Evolutionary conservation across 805 yeast genomes (phyloP).

Genomic region (Kodamaea kakaduensis): DNA sequence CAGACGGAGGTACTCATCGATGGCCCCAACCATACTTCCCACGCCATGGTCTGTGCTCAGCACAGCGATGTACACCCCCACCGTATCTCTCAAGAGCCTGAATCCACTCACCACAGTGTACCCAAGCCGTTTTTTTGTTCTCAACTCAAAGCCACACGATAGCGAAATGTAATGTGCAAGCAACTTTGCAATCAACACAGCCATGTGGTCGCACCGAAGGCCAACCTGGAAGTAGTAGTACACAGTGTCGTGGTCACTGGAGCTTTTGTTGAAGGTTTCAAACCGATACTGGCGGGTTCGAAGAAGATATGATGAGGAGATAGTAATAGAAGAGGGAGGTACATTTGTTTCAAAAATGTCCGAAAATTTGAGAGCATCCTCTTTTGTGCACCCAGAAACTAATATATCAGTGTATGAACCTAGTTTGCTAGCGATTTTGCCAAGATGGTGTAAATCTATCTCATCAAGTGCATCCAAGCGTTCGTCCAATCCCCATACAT

Average conservation of each 20-base stretch:
- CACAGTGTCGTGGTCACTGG: constrained; percentile 49
- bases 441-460: constrained; percentile 34
- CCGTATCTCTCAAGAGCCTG: constrained; percentile 45
- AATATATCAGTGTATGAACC: constrained; percentile 39
- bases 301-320: constrained; percentile 34
- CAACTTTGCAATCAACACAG: constrained; percentile 42
- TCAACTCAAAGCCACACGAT: constrained; percentile 42
- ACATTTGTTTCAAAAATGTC: neutral
- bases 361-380: constrained; percentile 17
- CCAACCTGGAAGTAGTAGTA: constrained; percentile 59
- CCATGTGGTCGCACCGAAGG: constrained; percentile 28
- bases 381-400: constrained; percentile 43
- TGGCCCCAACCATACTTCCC: constrained; percentile 36
- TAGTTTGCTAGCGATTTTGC: constrained; percentile 24
- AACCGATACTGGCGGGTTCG: constrained; percentile 19
- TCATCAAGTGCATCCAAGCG: constrained; percentile 55
- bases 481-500: constrained; percentile 51
- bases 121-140: constrained; percentile 58
- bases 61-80: constrained; percentile 56
- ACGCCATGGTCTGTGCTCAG: constrained; percentile 50
- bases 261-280: constrained; percentile 27
- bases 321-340: constrained; percentile 2
- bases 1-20: constrained; percentile 44
- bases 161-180: constrained; percentile 45
- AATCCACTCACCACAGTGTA: constrained; percentile 59